These are phyloP conservation scores for Polyporus arcularius DNA, from an alignment of 768 basidiomycete genomes.

Conservation along the genomic window DNA sequence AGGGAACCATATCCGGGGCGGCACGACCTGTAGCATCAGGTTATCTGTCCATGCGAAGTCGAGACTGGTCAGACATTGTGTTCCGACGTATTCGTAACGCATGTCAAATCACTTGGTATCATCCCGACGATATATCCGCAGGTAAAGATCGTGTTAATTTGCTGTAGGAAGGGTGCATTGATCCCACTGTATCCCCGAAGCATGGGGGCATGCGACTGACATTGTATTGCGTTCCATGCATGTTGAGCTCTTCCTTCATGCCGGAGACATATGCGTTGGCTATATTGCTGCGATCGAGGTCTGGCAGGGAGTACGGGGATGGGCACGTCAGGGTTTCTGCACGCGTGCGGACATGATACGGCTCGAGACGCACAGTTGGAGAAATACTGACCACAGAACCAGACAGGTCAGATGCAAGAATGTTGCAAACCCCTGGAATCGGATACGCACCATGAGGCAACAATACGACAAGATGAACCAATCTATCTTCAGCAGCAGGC, in stretches of 20 bases:
- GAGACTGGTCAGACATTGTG: background rate
- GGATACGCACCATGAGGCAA: constrained; percentile 57
- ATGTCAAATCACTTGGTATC: constrained; percentile 55
- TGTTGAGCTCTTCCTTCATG: constrained; percentile 70
- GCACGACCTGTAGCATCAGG: constrained; percentile 61
- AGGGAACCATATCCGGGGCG: constrained; percentile 69
- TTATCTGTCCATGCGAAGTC: constrained; percentile 46
- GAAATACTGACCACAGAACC: constrained; percentile 49
- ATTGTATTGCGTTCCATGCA: constrained; percentile 67
- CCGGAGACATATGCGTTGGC: constrained; percentile 79
- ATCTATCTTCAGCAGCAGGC: constrained; percentile 58
- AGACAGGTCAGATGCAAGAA: constrained; percentile 7
- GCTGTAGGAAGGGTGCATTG: constrained; percentile 31
- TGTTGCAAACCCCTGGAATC: background rate
- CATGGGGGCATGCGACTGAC: constrained; percentile 30
- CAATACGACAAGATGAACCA: constrained; percentile 72
- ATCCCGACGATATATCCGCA: constrained; percentile 77
- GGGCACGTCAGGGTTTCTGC: background rate
- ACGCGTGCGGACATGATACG: background rate
- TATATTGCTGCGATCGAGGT: constrained; percentile 69
- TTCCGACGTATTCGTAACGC: background rate
- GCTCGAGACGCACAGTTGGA: constrained; percentile 52
- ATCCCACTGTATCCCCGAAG: background rate
- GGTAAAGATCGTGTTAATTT: constrained; percentile 71
- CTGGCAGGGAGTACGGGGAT: constrained; percentile 32